phyloP scores from a whole-genome alignment of 1,284 basidiomycete genomes.

The Ceratobasidium sp. region DNA sequence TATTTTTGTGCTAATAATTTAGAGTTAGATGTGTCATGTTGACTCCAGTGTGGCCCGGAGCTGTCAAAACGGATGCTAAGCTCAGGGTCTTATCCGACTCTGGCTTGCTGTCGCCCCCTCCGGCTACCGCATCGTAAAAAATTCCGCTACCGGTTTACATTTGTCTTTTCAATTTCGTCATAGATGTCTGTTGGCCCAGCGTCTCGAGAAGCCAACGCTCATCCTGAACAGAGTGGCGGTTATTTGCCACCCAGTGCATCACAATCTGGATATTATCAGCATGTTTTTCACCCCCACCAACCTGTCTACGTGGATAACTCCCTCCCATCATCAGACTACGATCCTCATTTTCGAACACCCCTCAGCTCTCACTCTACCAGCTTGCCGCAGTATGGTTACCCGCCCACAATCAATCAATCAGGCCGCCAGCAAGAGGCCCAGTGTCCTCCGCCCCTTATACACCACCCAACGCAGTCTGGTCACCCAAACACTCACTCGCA shows the following conservation, averaged over 20 bases:
- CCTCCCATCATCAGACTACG: not conserved
- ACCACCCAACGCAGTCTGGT: not conserved
- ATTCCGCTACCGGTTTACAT: not conserved
- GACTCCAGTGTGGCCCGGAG: too few species aligned
- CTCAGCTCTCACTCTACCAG: not conserved
- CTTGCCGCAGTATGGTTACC: not conserved
- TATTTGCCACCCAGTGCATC: not conserved
- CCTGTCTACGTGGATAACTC: not conserved
- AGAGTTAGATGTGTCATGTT: too few species aligned
- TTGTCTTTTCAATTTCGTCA: not conserved
- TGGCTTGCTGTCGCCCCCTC: not conserved
- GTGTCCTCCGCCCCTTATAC: not conserved
- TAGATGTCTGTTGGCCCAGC: not conserved
- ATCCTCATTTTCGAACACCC: not conserved
- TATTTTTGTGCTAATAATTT: too few species aligned
- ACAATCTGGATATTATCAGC: conserved; percentile 7
- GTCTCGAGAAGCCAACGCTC: not conserved
- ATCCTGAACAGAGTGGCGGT: not conserved
- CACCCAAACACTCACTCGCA: not conserved
- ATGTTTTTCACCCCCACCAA: not conserved
- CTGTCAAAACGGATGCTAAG: too few species aligned
- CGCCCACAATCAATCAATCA: not conserved
- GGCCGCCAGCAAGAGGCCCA: not conserved
- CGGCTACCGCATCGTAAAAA: conserved; percentile 7
- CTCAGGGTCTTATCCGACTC: too few species aligned